Base-by-base conservation (phyloP, 768 basidiomycete species). In the Mycena rebaudengoi region DNA sequence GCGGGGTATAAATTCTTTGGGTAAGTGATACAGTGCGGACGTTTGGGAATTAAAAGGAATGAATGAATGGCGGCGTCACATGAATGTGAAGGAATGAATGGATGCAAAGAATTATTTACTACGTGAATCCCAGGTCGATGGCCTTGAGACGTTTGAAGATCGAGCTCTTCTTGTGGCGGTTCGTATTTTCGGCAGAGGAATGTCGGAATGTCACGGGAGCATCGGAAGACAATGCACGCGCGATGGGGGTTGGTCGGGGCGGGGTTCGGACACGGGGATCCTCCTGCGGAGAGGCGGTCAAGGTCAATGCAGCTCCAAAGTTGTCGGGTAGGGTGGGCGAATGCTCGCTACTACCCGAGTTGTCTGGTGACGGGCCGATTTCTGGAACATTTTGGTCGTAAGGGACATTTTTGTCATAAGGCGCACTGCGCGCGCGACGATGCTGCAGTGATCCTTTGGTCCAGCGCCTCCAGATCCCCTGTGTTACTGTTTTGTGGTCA, bases 361-460 rank as follows among this genome's bases (percentile, higher is more conserved):
- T 21, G 30, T 41, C 46, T 20, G 14, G 16, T 10, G 37, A 18
- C 45, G 7, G 18, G 20, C 48, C 40, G 30, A 13, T 26, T 40
- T 54, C 61, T 5, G 62, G 66, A 32, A 60, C 32, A 16, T 64
- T 67, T 23, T 61, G 58, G 48, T 70, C 69, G 30, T 62, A 13
- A n/a, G 62, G 66, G 39, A 60, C 32, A 16, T 64, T 67, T 23
- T 61, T 53, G 48, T 70, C 69, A 26, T 62, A 13, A 1, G 66
- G 66, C 3, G 60, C 66, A 51, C 69, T 70, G 43, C 60, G 69
- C 3, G 69, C 23, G 12, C 69, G 69, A 21, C 69, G 66, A 44
- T 67, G 69, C 20, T 46, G 63, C 43, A 65, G n/a, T n/a, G n/a
- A 28, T 2, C 62, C 68, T 41, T 70, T 67, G 45, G 40, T 65